Evolutionary conservation across 2,329 filamentous ascomycete species (phyloP).

Genomic region (Lachnellula occidentalis): DNA sequence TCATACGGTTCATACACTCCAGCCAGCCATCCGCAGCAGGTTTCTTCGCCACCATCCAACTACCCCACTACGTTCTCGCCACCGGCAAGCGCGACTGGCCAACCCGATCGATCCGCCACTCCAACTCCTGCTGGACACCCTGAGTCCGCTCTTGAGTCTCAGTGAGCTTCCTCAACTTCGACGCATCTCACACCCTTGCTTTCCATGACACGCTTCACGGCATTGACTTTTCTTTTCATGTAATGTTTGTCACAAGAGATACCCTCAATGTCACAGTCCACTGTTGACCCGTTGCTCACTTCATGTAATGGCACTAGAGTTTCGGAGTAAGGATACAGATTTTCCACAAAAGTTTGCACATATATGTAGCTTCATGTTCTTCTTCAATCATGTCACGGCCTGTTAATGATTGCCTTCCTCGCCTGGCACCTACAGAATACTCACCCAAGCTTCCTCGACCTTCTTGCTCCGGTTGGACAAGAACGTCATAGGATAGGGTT

Average conservation of each 20-base stretch:
- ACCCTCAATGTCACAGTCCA: neutral
- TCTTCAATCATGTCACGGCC: neutral
- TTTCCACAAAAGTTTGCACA: neutral
- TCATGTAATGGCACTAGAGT: neutral
- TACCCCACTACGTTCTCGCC: conserved; percentile 10
- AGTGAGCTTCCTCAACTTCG: conserved; percentile 7
- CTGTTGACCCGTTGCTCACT: neutral
- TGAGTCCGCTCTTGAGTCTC: conserved; percentile 8
- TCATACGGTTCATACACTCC: conserved; percentile 8
- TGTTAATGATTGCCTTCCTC: conserved; percentile 2
- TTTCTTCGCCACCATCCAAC: neutral
- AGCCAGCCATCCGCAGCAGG: conserved; percentile 2
- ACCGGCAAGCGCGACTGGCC: neutral
- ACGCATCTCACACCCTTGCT: neutral
- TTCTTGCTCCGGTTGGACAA: conserved; percentile 18
- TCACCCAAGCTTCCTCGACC: conserved; percentile 8
- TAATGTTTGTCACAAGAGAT: neutral
- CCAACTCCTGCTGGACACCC: conserved; percentile 22
- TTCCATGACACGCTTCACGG: conserved; percentile 2
- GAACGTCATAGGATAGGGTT: conserved; percentile 17
- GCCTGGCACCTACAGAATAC: conserved; percentile 1
- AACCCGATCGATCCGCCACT: conserved; percentile 23
- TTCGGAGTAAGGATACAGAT: neutral
- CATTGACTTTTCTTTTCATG: neutral
- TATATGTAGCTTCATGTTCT: neutral